phyloP scores from a whole-genome alignment of 176 grass and related monocot species.

The Neostapfia colusana region DNA sequence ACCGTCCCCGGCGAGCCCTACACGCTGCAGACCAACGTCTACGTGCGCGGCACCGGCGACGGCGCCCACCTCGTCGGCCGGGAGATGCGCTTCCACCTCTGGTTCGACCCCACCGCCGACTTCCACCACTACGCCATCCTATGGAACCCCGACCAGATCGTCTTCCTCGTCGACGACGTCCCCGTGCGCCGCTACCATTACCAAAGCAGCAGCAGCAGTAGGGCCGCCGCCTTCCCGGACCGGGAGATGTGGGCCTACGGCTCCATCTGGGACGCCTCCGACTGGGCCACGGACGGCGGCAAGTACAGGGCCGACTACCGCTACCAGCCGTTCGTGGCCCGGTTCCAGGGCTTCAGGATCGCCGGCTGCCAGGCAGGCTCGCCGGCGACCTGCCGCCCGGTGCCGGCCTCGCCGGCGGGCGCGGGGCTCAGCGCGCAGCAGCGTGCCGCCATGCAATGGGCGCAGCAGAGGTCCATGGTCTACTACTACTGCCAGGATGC shows the following conservation, averaged over 20 bases:
- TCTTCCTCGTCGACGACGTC: conserved; percentile 86
- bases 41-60: conserved; percentile 78
- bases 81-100: conserved; percentile 87
- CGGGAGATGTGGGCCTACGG: conserved; percentile 76
- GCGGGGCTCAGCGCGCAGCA: conserved; percentile 55
- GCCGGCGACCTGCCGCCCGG: conserved; percentile 35
- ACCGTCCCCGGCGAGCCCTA: conserved; percentile 74
- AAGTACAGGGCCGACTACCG: conserved; percentile 65
- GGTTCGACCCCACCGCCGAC: conserved; percentile 70
- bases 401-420: conserved; percentile 44
- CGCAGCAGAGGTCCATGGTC: conserved; percentile 65
- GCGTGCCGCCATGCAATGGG: conserved; percentile 58
- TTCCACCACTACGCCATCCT: conserved; percentile 79
- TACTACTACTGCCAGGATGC: conserved; percentile 76
- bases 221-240: conserved; percentile 27
- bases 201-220: too few species aligned
- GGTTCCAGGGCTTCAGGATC: conserved; percentile 45
- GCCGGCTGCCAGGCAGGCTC: conserved; percentile 49
- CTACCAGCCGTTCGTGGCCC: conserved; percentile 66
- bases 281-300: conserved; percentile 79
- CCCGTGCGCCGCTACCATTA: conserved; percentile 55
- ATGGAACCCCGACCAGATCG: conserved; percentile 83
- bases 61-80: conserved; percentile 53
- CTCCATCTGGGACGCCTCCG: conserved; percentile 85
- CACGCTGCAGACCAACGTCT: conserved; percentile 89